Percentiles rank a stretch among this genome's conserved stretches.
phyloP scores from a whole-genome alignment of 495 filamentous ascomycete genomes.

The Neurospora discreta region DNA sequence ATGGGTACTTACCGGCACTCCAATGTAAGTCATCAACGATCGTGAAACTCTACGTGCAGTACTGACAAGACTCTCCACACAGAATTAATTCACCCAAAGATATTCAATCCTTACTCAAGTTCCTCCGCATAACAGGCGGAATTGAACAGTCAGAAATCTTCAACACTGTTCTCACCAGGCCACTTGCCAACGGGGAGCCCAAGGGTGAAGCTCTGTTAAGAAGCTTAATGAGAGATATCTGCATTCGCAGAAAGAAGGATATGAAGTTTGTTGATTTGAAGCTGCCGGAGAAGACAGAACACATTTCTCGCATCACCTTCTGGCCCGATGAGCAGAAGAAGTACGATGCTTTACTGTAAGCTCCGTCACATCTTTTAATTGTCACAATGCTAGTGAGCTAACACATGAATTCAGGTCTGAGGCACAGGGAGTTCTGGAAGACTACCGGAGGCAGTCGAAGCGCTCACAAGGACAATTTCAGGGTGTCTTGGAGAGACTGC shows the following conservation, averaged over 20 bases:
- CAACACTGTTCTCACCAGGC: constrained; percentile 61
- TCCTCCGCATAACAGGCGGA: constrained; percentile 67
- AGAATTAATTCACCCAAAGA: constrained; percentile 70
- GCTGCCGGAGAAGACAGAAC: constrained; percentile 68
- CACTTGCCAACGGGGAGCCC: constrained; percentile 46
- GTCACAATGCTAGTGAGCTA: background rate
- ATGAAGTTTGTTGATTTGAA: constrained; percentile 83
- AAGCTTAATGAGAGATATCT: constrained; percentile 70
- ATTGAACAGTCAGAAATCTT: constrained; percentile 67
- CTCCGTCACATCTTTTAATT: constrained; percentile 17
- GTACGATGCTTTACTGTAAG: constrained; percentile 61
- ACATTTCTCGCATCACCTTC: constrained; percentile 69
- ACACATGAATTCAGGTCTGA: constrained; percentile 42
- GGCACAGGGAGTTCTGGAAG: constrained; percentile 58
- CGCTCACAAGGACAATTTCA: constrained; percentile 37
- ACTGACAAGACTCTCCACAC: background rate
- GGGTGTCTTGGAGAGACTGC: constrained; percentile 65
- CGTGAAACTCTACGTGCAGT: background rate
- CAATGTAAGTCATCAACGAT: constrained; percentile 38
- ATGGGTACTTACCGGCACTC: constrained; percentile 78
- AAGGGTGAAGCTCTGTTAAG: constrained; percentile 54
- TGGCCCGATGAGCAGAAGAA: constrained; percentile 63
- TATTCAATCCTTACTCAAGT: constrained; percentile 69
- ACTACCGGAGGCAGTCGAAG: constrained; percentile 39
- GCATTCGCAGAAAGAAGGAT: constrained; percentile 73